These are phyloP conservation scores for Byssochlamys sp. DNA, from an alignment of 2,329 filamentous ascomycete genomes.

Conservation along the genomic window DNA sequence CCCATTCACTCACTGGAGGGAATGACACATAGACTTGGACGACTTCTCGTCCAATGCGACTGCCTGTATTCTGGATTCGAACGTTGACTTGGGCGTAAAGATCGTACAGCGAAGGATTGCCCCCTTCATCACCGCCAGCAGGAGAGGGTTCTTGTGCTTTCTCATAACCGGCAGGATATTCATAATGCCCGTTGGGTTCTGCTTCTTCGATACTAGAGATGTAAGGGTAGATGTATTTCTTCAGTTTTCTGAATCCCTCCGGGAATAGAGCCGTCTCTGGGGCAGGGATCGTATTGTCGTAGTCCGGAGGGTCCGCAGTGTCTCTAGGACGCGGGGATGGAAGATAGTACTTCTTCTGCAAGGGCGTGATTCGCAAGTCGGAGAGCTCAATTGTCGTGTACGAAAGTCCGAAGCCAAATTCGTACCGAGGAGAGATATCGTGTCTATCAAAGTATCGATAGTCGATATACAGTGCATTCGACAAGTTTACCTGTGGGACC, in stretches of 20 bases:
- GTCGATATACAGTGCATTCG: slow-evolving; percentile 76
- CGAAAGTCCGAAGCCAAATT: slow-evolving; percentile 77
- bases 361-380: slow-evolving; percentile 39
- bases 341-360: slow-evolving; percentile 41
- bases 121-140: slow-evolving; percentile 56
- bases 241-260: slow-evolving; percentile 48
- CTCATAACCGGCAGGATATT: slow-evolving; percentile 50
- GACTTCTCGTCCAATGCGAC: slow-evolving; percentile 41
- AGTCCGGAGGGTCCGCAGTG: slow-evolving; percentile 43
- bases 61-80: slow-evolving; percentile 42
- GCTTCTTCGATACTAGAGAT: slow-evolving; percentile 45
- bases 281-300: slow-evolving; percentile 47
- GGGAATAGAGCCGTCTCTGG: slow-evolving; percentile 54
- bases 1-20: slow-evolving; percentile 29
- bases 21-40: slow-evolving; percentile 61
- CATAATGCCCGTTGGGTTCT: slow-evolving; percentile 30
- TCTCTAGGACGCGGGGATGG: slow-evolving; percentile 34
- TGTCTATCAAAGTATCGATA: slow-evolving; percentile 81
- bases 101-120: slow-evolving; percentile 42
- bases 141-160: slow-evolving; percentile 43
- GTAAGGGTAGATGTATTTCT: slow-evolving; percentile 67
- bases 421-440: slow-evolving; percentile 64
- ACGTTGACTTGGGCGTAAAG: slow-evolving; percentile 38
- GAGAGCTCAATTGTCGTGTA: slow-evolving; percentile 65
- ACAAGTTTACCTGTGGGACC: slow-evolving; percentile 71